phyloP scores from a whole-genome alignment of 2,329 filamentous ascomycete genomes.

The Bipolaris victoriae region DNA sequence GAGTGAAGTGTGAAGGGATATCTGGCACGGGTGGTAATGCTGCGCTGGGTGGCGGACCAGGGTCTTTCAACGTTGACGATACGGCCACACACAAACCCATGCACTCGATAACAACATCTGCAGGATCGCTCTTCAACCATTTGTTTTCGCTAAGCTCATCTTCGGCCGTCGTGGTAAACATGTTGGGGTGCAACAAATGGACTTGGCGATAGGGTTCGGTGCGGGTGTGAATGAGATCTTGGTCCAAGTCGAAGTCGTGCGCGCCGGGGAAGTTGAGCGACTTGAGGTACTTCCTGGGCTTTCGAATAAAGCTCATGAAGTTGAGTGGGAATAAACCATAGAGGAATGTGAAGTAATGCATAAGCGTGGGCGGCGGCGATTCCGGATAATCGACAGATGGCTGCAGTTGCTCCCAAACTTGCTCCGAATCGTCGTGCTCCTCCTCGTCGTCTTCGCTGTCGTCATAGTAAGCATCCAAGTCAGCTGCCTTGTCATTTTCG shows the following conservation, averaged over 20 bases:
- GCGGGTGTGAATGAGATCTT: slow-evolving; percentile 75
- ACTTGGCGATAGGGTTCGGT: slow-evolving; percentile 76
- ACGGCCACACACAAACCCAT: slow-evolving; percentile 67
- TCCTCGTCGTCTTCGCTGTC: slow-evolving; percentile 50
- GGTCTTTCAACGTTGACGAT: slow-evolving; percentile 51
- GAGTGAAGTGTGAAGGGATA: slow-evolving; percentile 40
- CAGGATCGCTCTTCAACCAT: slow-evolving; percentile 79
- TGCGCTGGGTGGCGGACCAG: slow-evolving; percentile 55
- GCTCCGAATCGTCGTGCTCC: slow-evolving; percentile 34
- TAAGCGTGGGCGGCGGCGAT: slow-evolving; percentile 66
- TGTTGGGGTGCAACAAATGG: slow-evolving; percentile 82
- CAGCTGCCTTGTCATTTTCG: slow-evolving; percentile 16
- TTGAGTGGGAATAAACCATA: slow-evolving; percentile 86
- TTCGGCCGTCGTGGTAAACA: slow-evolving; percentile 78
- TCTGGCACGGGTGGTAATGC: slow-evolving; percentile 54
- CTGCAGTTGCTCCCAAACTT: slow-evolving; percentile 68
- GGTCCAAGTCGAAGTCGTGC: slow-evolving; percentile 78
- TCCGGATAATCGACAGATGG: slow-evolving; percentile 64
- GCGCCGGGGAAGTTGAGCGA: slow-evolving; percentile 72
- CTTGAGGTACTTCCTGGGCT: slow-evolving; percentile 78
- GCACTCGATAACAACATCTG: slow-evolving; percentile 80
- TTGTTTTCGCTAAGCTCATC: slow-evolving; percentile 79
- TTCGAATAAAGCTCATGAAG: slow-evolving; percentile 84
- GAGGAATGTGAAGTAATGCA: slow-evolving; percentile 79
- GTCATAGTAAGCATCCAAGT: slow-evolving; percentile 22